Evolutionary conservation across 2,329 filamentous ascomycete genomes (phyloP), one percentile per base, ranked within the genome.

Genomic region (Hypoxylon sp.): DNA sequence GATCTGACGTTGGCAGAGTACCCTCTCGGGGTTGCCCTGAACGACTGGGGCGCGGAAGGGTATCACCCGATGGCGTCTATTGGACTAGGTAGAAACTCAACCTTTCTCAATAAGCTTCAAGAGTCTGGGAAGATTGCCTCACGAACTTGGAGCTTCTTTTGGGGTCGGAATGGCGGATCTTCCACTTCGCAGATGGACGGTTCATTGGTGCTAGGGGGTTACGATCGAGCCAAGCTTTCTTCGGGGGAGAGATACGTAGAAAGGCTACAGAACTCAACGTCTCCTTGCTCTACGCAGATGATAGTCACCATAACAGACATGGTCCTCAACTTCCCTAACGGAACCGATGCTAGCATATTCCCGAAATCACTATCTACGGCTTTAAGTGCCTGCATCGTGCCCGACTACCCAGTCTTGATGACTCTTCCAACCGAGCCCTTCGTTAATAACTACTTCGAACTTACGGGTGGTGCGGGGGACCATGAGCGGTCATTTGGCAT

Each of bases 291-390:
- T 4, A 76, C 77, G n/a, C 71, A 72, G 19, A 71, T 79, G 74
- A 23, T 77, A 1, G 70, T 77, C 21, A 66, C 67, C 25, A 74
- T 79, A 28, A 60, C 67, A 25, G 75, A 79, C 60, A 74, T 79
- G 11, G 59, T 71, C n/a, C 70, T 79, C 63, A 75, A 78, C 65
- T 78, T 76, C 65, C 71, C 74, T 2, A 79, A 78, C 65, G 76
- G 77, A 23, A 78, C 74, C 45, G 68, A 78, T 19, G 64, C 58
- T 32, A 78, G 77, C 62, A 72, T 80, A 23, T 75, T 76, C 13
- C 45, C 66, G 7, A 13, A 9, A 0, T 38, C 60, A 2, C 19
- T 48, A 5, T 50, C 65, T 14, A 50, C 50, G 1, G 50, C 68
- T 13, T 60, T 76, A 2, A 19, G 30, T 0, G 69, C 70, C 5